phyloP scores from a whole-genome alignment of 805 yeast genomes.

The Pichia heedii region DNA sequence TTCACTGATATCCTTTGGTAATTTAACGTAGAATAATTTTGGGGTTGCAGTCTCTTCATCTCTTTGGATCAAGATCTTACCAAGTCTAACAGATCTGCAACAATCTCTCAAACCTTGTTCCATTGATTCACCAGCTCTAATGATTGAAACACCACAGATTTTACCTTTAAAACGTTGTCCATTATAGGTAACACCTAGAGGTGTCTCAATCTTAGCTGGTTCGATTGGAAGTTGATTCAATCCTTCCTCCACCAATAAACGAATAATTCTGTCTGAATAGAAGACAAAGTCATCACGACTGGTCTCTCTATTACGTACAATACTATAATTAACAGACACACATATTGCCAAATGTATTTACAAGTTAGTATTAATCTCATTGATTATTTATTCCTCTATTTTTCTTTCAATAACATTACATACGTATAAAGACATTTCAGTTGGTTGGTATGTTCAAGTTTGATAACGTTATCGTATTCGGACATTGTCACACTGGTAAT shows the following conservation, averaged over 20 bases:
- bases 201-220: slow-evolving; percentile 57
- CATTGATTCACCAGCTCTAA: slow-evolving; percentile 98
- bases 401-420: too few relatives aligned
- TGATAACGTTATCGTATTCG: slow-evolving; percentile 43
- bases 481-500: too few relatives aligned
- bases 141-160: slow-evolving; percentile 96
- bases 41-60: slow-evolving; percentile 97
- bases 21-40: slow-evolving; percentile 82
- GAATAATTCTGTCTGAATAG: slow-evolving; percentile 89
- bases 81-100: slow-evolving; percentile 91
- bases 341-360: too few relatives aligned
- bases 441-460: slow-evolving; percentile 86
- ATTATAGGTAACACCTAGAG: slow-evolving; percentile 58
- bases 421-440: slow-evolving; percentile 72
- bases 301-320: slow-evolving; percentile 76
- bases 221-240: slow-evolving; percentile 90
- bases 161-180: slow-evolving; percentile 85
- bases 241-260: slow-evolving; percentile 91
- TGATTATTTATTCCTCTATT: too few relatives aligned
- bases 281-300: slow-evolving; percentile 88
- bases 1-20: slow-evolving; percentile 85
- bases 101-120: slow-evolving; percentile 97
- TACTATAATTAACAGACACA: too few relatives aligned
- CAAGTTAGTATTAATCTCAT: background rate
- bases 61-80: slow-evolving; percentile 93